These are phyloP conservation scores for Lactarius evosmus DNA, from an alignment of 768 basidiomycete species.

Conservation along the genomic window DNA sequence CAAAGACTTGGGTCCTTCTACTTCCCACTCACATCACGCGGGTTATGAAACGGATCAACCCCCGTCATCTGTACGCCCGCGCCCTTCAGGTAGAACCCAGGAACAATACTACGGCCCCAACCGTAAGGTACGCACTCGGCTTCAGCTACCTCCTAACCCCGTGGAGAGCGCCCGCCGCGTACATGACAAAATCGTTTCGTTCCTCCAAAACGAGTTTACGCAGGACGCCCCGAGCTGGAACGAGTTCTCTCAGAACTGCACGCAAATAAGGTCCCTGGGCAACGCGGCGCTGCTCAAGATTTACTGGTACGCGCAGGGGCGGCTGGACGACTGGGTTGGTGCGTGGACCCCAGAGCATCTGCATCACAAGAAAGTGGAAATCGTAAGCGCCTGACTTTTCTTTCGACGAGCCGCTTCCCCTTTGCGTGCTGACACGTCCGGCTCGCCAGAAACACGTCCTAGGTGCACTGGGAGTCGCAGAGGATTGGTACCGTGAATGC, in stretches of 20 bases:
- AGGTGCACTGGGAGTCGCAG: conserved; percentile 14
- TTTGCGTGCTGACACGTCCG: conserved; percentile 1
- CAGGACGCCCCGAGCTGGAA: conserved; percentile 12
- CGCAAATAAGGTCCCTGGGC: conserved; percentile 10
- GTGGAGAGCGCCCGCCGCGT: conserved; percentile 1
- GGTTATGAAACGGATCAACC: conserved; percentile 20
- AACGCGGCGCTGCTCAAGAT: conserved; percentile 16
- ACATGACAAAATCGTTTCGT: conserved; percentile 13
- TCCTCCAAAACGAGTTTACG: conserved; percentile 10
- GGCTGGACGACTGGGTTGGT: conserved; percentile 16
- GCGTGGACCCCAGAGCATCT: conserved; percentile 11
- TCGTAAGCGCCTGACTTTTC: conserved; percentile 1
- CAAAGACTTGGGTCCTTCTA: neutral
- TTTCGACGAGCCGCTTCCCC: neutral
- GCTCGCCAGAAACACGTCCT: conserved; percentile 11
- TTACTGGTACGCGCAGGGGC: conserved; percentile 22
- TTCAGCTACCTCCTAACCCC: conserved; percentile 8
- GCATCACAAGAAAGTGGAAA: conserved; percentile 10
- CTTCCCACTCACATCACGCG: neutral
- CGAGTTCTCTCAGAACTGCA: conserved; percentile 12
- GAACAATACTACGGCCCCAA: neutral
- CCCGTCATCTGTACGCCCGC: neutral
- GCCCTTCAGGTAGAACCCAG: neutral
- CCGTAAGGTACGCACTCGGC: conserved; percentile 4
- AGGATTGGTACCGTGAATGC: conserved; percentile 23